Evolutionary conservation across 495 filamentous ascomycete genomes (phyloP), one percentile per base, ranked within the genome.

Genomic region (Talaromyces ruber): DNA sequence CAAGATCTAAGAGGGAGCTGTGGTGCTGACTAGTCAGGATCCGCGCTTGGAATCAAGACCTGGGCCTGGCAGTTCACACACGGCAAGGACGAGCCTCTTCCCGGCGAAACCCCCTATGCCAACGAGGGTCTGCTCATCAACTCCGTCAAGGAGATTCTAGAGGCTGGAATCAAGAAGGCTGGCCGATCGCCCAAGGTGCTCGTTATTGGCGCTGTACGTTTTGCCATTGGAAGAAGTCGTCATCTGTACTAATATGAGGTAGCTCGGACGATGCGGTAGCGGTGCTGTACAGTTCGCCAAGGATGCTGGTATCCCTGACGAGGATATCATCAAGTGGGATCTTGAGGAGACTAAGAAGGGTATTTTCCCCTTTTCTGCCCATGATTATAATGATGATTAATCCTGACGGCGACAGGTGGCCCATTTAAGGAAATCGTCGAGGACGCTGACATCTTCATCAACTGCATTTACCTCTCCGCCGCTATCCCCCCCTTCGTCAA

Each of bases 21-120:
- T 6, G 8, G 1, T 43, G 24, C 34, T 59, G 22, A 59, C 14
- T 39, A 14, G 14, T 56, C 39, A 74, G 73, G 74, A 57, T 74
- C 90, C 26, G 92, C 92, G 22, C 75, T 96, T 24, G 92, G 91
- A 25, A 76, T 96, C 59, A 83, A 91, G 80, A 86, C 86, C 62
- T 97, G 93, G 92, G 87, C 89, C n/a, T 90, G 88, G 85, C 92
- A 96, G 73, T 81, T 90, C 67, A 83, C 80, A 24, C 84, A 93
- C 72, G 82, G 81, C 63, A 82, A 81, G 56, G 78, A 77, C 63
- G 75, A 82, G 68, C 78, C 82, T 45, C 80, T 96, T 64, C 86
- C 85, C 8, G 81, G 84, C 62, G 85, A 95, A 39, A 81, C 79
- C 52, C 83, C 82, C 66, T 97, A 94, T 73, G 84, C 86, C 58